Percentiles rank a stretch among this genome's conserved stretches.
Evolutionary conservation across 805 yeast genomes (phyloP).

Genomic region (Yamadazyma scolyti): DNA sequence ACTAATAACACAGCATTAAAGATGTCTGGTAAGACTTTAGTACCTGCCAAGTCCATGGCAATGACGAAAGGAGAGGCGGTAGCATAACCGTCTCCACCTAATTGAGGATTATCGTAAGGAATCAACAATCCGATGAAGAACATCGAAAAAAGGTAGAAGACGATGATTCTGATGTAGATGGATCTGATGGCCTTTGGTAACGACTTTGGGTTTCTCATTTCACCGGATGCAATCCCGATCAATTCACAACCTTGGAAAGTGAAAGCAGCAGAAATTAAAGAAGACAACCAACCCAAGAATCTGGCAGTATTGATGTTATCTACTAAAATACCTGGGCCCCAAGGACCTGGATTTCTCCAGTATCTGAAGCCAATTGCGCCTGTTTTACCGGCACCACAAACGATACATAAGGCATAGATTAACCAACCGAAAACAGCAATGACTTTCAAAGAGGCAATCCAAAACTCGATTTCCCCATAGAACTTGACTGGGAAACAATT

Average conservation of each 20-base stretch:
- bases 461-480: slow-evolving; percentile 75
- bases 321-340: slow-evolving; percentile 63
- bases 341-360: slow-evolving; percentile 77
- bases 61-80: slow-evolving; percentile 68
- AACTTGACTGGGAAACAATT: slow-evolving; percentile 66
- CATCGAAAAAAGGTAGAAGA: slow-evolving; percentile 63
- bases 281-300: slow-evolving; percentile 67
- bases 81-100: slow-evolving; percentile 38
- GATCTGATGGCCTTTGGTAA: slow-evolving; percentile 72
- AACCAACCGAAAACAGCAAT: slow-evolving; percentile 70
- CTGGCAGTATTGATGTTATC: slow-evolving; percentile 48
- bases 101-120: slow-evolving; percentile 61
- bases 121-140: slow-evolving; percentile 69
- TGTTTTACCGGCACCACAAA: slow-evolving; percentile 65
- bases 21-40: slow-evolving; percentile 61
- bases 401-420: slow-evolving; percentile 64
- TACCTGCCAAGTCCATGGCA: slow-evolving; percentile 67
- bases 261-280: slow-evolving; percentile 72
- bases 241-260: slow-evolving; percentile 79
- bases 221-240: slow-evolving; percentile 75
- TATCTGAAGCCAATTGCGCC: slow-evolving; percentile 78
- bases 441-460: slow-evolving; percentile 67
- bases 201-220: slow-evolving; percentile 63
- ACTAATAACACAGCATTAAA: slow-evolving; percentile 67
- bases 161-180: slow-evolving; percentile 60